Conservation (phyloP, 1,139 yeast genomes). For the Protomyces arabidopsidicola region DNA sequence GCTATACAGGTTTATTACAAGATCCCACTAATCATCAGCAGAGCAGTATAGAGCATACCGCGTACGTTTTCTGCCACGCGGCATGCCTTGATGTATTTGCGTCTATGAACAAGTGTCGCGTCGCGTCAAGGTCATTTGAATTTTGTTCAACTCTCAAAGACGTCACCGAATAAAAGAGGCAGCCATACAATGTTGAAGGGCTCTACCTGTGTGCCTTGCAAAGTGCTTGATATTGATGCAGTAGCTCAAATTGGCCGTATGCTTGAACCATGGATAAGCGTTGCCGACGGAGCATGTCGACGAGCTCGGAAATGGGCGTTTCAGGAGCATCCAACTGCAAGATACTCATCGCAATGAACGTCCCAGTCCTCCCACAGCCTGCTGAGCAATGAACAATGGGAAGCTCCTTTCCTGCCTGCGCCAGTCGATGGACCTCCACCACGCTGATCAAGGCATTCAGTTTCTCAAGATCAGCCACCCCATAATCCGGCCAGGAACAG, state of each 20-base stretch:
- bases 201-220: not conserved
- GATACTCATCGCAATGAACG: slow-evolving; percentile 66
- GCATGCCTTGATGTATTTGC: too few species aligned
- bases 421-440: slow-evolving; percentile 36
- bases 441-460: slow-evolving; percentile 43
- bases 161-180: too few species aligned
- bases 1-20: not conserved
- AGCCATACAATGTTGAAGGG: too few species aligned
- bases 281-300: slow-evolving; percentile 19
- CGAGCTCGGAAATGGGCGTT: slow-evolving; percentile 1
- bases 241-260: slow-evolving; percentile 27
- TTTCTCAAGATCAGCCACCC: slow-evolving; percentile 38
- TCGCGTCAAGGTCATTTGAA: too few species aligned
- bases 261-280: slow-evolving; percentile 28
- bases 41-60: too few species aligned
- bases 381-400: slow-evolving; percentile 71
- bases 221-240: not conserved
- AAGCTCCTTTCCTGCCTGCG: slow-evolving; percentile 36
- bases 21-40: not conserved
- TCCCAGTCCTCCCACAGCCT: slow-evolving; percentile 81
- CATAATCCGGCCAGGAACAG: slow-evolving; percentile 39
- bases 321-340: slow-evolving; percentile 36
- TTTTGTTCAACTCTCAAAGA: too few species aligned
- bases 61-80: too few species aligned
- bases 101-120: too few species aligned